Evolutionary conservation across 352 stramenopile genomes (phyloP).

Genomic region (Aphanomyces stellatus): DNA sequence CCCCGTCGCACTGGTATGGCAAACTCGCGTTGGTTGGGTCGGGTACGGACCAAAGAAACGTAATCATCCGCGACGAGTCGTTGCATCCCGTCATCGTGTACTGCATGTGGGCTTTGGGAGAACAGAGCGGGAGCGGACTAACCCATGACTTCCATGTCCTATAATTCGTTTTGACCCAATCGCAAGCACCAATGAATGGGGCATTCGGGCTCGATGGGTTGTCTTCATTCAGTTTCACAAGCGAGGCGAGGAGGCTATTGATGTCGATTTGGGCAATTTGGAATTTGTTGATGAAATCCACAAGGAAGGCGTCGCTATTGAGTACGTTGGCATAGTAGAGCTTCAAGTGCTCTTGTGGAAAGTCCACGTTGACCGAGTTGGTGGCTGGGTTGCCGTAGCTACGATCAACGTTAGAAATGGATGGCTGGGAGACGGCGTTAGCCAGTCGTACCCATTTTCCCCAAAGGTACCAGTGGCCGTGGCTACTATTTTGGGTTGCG

Average conservation of each 20-base stretch:
- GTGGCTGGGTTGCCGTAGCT: slow-evolving; percentile 26
- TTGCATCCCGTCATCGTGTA: slow-evolving; percentile 29
- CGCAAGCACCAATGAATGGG: slow-evolving; percentile 33
- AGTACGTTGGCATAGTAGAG: slow-evolving; percentile 27
- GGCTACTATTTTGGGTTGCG: slow-evolving; percentile 27
- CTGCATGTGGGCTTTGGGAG: slow-evolving; percentile 25
- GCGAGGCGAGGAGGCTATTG: slow-evolving; percentile 29
- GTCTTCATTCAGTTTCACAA: slow-evolving; percentile 1
- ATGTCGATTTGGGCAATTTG: slow-evolving; percentile 32
- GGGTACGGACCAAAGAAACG: slow-evolving; percentile 32
- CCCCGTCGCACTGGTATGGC: slow-evolving; percentile 36
- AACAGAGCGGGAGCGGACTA: slow-evolving; percentile 31
- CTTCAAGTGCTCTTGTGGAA: slow-evolving; percentile 27
- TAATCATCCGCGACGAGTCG: slow-evolving; percentile 20
- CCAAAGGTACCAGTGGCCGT: slow-evolving; percentile 31
- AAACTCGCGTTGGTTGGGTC: slow-evolving; percentile 28
- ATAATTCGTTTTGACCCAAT: slow-evolving; percentile 48
- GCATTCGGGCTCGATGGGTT: slow-evolving; percentile 22
- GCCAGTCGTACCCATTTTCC: slow-evolving; percentile 31
- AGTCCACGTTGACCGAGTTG: slow-evolving; percentile 44
- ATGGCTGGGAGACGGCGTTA: slow-evolving; percentile 15
- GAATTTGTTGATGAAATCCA: slow-evolving; percentile 25
- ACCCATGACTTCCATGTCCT: slow-evolving; percentile 35
- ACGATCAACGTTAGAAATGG: slow-evolving; percentile 1
- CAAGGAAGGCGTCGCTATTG: slow-evolving; percentile 4